Evolutionary conservation across 169 alveolate species (phyloP).

Genomic region (Perkinsus marinus): DNA sequence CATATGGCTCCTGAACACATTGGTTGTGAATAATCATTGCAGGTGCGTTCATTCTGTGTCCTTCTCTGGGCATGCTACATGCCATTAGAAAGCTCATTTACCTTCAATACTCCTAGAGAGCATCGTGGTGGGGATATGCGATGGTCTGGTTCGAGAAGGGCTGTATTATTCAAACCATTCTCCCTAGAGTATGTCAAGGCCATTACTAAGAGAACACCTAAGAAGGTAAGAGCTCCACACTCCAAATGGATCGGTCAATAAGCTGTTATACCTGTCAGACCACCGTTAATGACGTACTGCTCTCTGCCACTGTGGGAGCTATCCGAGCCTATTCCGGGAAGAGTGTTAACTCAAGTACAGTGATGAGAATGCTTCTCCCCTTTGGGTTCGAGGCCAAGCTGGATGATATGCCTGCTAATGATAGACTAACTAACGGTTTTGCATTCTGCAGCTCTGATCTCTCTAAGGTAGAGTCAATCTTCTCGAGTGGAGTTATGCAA

Average conservation of each 20-base stretch:
- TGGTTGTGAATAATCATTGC: background rate
- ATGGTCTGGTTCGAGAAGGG: background rate
- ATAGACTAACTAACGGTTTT: background rate
- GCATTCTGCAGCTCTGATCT: background rate
- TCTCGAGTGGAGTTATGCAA: no score
- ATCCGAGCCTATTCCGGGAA: background rate
- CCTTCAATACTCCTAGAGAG: background rate
- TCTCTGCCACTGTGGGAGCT: background rate
- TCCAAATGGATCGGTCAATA: no score
- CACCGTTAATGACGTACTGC: background rate
- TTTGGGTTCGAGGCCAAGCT: background rate
- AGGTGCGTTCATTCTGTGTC: background rate
- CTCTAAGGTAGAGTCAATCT: background rate
- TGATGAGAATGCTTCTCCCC: background rate
- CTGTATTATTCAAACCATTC: background rate
- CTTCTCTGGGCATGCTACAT: background rate
- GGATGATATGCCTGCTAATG: background rate
- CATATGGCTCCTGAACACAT: background rate
- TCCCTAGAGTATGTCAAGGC: background rate
- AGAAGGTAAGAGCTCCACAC: background rate
- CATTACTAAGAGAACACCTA: background rate
- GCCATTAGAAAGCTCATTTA: background rate
- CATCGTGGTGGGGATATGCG: background rate
- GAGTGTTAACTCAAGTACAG: background rate
- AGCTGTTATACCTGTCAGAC: no score